Conservation (phyloP, 2,329 filamentous ascomycete species). For the Neonectria coccinea region DNA sequence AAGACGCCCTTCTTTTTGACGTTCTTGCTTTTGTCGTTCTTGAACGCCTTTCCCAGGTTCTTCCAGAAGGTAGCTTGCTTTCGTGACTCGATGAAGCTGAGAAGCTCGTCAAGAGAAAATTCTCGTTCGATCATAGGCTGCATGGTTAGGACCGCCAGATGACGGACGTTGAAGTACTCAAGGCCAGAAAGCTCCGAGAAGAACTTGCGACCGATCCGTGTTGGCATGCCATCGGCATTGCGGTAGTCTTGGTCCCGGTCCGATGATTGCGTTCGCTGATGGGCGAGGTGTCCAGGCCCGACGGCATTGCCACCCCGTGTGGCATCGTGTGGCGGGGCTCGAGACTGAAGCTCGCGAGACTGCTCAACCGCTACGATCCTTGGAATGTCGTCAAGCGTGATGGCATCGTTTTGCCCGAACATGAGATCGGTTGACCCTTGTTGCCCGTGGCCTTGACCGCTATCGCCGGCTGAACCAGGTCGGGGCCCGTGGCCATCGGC, state of each 20-base stretch:
- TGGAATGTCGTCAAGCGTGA: slow-evolving; percentile 96
- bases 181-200: slow-evolving; percentile 96
- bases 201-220: slow-evolving; percentile 77
- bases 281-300: slow-evolving; percentile 66
- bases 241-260: slow-evolving; percentile 65
- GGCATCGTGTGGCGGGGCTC: slow-evolving; percentile 48
- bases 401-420: slow-evolving; percentile 89
- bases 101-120: slow-evolving; percentile 92
- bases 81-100: slow-evolving; percentile 91
- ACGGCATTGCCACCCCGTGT: background rate
- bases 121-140: slow-evolving; percentile 89
- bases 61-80: slow-evolving; percentile 96
- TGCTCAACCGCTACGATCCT: slow-evolving; percentile 96
- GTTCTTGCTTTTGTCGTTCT: slow-evolving; percentile 81
- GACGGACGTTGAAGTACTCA: slow-evolving; percentile 97
- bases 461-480: slow-evolving; percentile 77
- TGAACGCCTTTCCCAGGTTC: slow-evolving; percentile 96
- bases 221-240: slow-evolving; percentile 63
- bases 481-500: slow-evolving; percentile 69
- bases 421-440: slow-evolving; percentile 79
- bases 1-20: slow-evolving; percentile 95
- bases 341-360: slow-evolving; percentile 88
- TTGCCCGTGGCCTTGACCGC: slow-evolving; percentile 51
- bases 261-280: slow-evolving; percentile 71
- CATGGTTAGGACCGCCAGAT: slow-evolving; percentile 94